A percentile compares a stretch with the other conserved stretches of the same genome.
Evolutionary conservation across 495 filamentous ascomycete species (phyloP).

Genomic region (Sabuloglossum arenarium): DNA sequence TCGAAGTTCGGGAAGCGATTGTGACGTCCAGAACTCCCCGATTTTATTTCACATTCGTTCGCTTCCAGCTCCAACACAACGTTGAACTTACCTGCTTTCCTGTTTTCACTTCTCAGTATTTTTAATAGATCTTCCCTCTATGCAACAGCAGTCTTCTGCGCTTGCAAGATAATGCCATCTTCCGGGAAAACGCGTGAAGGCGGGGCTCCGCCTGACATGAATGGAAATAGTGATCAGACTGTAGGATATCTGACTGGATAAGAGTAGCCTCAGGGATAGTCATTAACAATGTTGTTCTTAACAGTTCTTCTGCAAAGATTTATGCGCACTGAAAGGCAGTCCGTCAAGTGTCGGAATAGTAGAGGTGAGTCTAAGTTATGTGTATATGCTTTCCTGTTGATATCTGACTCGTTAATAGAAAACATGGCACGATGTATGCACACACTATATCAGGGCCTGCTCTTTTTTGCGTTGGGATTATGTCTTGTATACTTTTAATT

Average conservation of each 20-base stretch:
- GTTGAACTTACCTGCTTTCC: neutral
- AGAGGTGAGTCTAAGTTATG: slow-evolving; percentile 8
- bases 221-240: neutral
- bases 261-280: neutral
- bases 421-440: slow-evolving; percentile 4
- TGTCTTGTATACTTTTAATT: neutral
- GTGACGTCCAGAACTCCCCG: neutral
- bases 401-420: neutral
- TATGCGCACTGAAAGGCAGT: slow-evolving; percentile 9
- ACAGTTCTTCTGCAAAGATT: slow-evolving; percentile 9
- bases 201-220: neutral
- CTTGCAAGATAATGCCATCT: neutral
- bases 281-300: neutral
- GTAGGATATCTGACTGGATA: neutral
- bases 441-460: neutral
- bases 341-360: slow-evolving; percentile 7
- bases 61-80: neutral
- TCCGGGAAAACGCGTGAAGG: neutral
- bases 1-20: too few relatives aligned
- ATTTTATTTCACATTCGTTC: neutral
- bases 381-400: neutral
- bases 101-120: neutral
- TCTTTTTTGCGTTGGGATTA: neutral
- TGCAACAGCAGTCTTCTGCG: neutral
- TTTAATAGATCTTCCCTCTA: neutral